Percentiles rank a stretch among this genome's conserved stretches.
Evolutionary conservation across 164 flowering plant species (phyloP).

Genomic region (Berberis vulgaris): DNA sequence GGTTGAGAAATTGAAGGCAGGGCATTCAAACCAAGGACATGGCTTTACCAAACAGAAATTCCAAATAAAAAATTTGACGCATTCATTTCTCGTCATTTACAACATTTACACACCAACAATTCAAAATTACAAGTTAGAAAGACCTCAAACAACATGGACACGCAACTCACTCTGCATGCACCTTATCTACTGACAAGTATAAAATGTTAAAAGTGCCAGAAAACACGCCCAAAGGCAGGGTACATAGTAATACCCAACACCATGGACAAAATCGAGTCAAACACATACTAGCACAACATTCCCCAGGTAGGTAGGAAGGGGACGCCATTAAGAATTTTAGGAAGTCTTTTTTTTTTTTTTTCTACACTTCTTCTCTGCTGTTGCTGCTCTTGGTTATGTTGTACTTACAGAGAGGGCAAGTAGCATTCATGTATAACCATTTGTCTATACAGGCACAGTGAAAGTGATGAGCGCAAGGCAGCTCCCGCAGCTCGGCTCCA

Average conservation of each 20-base stretch:
- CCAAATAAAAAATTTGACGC: no score
- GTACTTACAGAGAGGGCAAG: conserved; percentile 79
- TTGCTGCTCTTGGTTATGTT: conserved; percentile 27
- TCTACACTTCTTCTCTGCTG: conserved; percentile 19
- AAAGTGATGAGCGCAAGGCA: conserved; percentile 71
- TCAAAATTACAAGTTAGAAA: no score
- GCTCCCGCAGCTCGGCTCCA: conserved; percentile 67
- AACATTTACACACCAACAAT: no score
- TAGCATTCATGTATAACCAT: conserved; percentile 75
- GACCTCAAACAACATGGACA: no score
- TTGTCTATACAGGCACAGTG: conserved; percentile 76
- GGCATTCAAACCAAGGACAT: no score
- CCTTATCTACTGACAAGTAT: no score
- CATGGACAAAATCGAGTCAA: conserved; percentile 4
- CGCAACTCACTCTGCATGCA: no score
- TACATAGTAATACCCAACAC: neutral
- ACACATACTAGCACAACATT: neutral
- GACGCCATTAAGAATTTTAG: neutral
- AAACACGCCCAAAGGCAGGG: neutral
- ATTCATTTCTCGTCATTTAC: no score
- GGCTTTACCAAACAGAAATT: no score
- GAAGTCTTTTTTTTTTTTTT: neutral
- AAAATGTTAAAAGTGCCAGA: neutral
- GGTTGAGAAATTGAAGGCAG: no score
- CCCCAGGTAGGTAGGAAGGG: neutral